These are phyloP conservation scores for Phlebiopsis flavidoalba DNA, from an alignment of 768 basidiomycete species.

Conservation along the genomic window DNA sequence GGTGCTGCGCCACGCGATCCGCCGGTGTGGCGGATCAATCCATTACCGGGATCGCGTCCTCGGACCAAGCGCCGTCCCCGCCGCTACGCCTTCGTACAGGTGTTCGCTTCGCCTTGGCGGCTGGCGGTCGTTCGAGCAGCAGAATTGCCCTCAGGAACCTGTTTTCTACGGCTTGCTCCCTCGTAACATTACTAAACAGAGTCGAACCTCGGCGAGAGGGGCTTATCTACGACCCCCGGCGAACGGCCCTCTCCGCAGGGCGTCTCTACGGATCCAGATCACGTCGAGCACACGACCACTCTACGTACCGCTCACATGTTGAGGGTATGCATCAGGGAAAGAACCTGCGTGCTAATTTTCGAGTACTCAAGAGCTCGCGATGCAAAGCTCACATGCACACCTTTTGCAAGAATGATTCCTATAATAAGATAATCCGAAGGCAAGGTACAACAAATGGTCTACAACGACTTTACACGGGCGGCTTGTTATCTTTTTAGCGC, in stretches of 20 bases:
- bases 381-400: neutral
- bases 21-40: neutral
- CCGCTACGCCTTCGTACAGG: neutral
- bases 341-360: no score
- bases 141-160: neutral
- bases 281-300: neutral
- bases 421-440: neutral
- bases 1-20: neutral
- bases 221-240: neutral
- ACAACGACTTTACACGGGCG: conserved; percentile 21
- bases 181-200: neutral
- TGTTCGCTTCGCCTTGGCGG: neutral
- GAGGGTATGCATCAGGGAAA: neutral
- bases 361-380: neutral
- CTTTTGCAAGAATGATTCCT: neutral
- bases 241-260: neutral
- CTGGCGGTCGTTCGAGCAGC: neutral
- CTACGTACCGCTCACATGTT: neutral
- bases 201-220: neutral
- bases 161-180: neutral
- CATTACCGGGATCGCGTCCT: neutral
- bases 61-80: neutral
- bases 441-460: neutral
- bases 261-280: neutral
- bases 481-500: conserved; percentile 41